Percentiles rank a stretch among this genome's conserved stretches.
phyloP scores from a whole-genome alignment of 192 early-diverging fungal species.

The Podila clonocystis region DNA sequence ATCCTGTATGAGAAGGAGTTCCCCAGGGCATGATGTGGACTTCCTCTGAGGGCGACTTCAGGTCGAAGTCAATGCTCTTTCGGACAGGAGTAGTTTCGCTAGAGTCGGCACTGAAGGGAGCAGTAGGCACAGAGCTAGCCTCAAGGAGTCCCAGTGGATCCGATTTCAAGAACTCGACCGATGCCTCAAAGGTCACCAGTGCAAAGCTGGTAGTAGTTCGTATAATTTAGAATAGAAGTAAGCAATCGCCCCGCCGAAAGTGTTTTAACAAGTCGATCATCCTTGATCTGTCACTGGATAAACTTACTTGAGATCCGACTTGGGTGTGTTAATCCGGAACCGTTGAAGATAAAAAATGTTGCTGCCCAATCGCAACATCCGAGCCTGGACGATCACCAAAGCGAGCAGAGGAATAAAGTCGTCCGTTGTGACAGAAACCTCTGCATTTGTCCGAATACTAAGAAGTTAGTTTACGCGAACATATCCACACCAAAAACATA shows the following conservation, averaged over 20 bases:
- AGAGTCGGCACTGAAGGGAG: constrained; percentile 14
- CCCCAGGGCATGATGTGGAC: constrained; percentile 30
- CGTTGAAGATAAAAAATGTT: constrained; percentile 60
- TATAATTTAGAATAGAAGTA: constrained; percentile 1
- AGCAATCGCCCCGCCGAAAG: background rate
- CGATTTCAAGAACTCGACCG: constrained; percentile 59
- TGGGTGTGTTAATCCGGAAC: constrained; percentile 57
- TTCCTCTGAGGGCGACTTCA: constrained; percentile 17
- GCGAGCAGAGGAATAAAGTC: constrained; percentile 65
- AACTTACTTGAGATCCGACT: constrained; percentile 57
- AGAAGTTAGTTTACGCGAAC: background rate
- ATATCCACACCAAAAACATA: background rate
- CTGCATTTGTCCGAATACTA: constrained; percentile 6
- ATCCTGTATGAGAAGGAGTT: constrained; percentile 43
- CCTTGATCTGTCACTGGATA: background rate
- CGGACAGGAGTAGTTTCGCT: background rate
- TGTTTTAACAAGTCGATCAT: background rate
- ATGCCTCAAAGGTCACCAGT: constrained; percentile 57
- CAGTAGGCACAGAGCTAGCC: constrained; percentile 8
- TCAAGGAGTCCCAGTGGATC: constrained; percentile 57
- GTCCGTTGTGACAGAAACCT: constrained; percentile 61
- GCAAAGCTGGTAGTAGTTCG: constrained; percentile 52
- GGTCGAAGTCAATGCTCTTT: constrained; percentile 17
- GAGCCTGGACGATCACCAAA: constrained; percentile 58
- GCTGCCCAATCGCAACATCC: constrained; percentile 54